Evolutionary conservation across 768 basidiomycete species (phyloP).

Genomic region (Trametes cubensis): DNA sequence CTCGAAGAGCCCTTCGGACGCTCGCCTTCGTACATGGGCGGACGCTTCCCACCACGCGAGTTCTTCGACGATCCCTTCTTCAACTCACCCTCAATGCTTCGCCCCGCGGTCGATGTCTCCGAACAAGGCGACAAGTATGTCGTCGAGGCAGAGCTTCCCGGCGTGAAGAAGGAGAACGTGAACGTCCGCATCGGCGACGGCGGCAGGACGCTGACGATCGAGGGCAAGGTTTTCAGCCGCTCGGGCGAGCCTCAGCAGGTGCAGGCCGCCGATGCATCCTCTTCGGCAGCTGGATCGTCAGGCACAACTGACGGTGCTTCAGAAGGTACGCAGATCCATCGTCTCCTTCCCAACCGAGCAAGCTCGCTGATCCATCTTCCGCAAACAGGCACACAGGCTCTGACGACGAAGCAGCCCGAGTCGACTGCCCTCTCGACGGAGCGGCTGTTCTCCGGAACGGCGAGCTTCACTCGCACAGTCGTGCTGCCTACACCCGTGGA

Average conservation of each 20-base stretch:
- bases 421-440: conserved; percentile 59
- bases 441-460: conserved; percentile 56
- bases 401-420: conserved; percentile 25
- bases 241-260: conserved; percentile 24
- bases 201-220: conserved; percentile 71
- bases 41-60: conserved; percentile 38
- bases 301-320: conserved; percentile 29
- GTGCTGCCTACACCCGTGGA: conserved; percentile 72
- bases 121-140: conserved; percentile 68
- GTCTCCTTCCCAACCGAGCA: neutral
- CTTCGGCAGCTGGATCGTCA: conserved; percentile 12
- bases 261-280: conserved; percentile 5
- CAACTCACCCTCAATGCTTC: conserved; percentile 33
- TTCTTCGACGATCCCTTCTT: conserved; percentile 57
- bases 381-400: conserved; percentile 24
- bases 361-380: conserved; percentile 3
- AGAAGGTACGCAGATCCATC: conserved; percentile 34
- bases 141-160: conserved; percentile 78
- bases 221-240: conserved; percentile 55
- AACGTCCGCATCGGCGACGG: conserved; percentile 71
- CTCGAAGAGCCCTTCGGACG: conserved; percentile 70
- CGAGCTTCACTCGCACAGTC: conserved; percentile 68
- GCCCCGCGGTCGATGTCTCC: conserved; percentile 67
- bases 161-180: conserved; percentile 76
- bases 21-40: conserved; percentile 27